These are phyloP conservation scores for Castanospermum australe DNA, from an alignment of 306 rosid genomes.

Conservation along the genomic window DNA sequence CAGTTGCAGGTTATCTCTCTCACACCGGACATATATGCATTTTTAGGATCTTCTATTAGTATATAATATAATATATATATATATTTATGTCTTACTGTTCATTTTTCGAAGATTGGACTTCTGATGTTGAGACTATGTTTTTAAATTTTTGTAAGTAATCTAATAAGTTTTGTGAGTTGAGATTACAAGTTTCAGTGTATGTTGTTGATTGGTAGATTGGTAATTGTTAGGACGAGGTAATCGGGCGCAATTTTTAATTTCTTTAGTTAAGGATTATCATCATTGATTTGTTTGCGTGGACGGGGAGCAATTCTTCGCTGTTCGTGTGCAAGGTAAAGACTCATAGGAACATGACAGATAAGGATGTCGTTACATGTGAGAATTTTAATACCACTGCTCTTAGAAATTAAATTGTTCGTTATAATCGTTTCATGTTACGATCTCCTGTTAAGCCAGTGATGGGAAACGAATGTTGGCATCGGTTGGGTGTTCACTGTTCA, in stretches of 20 bases:
- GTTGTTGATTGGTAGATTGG: no score
- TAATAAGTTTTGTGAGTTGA: not conserved
- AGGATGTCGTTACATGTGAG: not conserved
- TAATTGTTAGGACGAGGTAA: not conserved
- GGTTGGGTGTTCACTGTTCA: no score
- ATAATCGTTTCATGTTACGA: not conserved
- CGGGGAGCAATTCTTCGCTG: not conserved
- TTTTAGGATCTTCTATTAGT: not conserved
- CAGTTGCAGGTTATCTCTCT: not conserved
- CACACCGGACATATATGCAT: not conserved
- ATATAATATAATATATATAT: not conserved
- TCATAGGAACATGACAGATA: no score
- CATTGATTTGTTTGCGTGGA: not conserved
- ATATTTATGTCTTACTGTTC: not conserved
- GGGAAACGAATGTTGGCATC: no score
- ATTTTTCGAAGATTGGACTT: not conserved
- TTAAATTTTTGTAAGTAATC: not conserved
- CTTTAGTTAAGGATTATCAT: not conserved
- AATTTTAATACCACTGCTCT: not conserved
- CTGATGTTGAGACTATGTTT: not conserved
- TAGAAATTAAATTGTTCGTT: not conserved
- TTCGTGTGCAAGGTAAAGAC: not conserved
- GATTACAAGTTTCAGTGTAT: not conserved
- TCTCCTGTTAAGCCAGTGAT: no score
- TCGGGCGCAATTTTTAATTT: not conserved